Conservation (phyloP, 352 stramenopile species). For the Globisporangium viniferum region DNA sequence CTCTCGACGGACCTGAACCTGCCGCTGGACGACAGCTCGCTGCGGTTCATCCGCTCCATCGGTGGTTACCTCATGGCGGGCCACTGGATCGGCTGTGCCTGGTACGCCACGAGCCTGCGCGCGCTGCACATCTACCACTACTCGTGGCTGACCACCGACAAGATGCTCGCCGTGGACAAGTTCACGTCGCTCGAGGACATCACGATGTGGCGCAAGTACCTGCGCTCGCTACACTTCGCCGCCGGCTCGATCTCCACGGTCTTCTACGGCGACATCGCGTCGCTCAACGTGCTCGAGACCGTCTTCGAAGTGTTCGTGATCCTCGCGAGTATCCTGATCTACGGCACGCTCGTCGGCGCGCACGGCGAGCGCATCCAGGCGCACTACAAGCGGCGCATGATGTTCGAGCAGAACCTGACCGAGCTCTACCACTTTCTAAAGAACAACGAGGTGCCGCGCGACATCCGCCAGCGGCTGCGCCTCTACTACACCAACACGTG, state of each 20-base stretch:
- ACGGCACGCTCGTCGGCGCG: slow-evolving; percentile 59
- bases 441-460: slow-evolving; percentile 51
- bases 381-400: slow-evolving; percentile 63
- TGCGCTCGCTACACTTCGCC: slow-evolving; percentile 58
- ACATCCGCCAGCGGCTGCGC: slow-evolving; percentile 45
- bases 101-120: slow-evolving; percentile 48
- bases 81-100: slow-evolving; percentile 73
- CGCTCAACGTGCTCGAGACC: slow-evolving; percentile 56
- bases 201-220: slow-evolving; percentile 41
- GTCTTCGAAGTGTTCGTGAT: slow-evolving; percentile 57
- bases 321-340: slow-evolving; percentile 66
- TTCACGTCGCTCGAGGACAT: slow-evolving; percentile 42
- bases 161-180: slow-evolving; percentile 49
- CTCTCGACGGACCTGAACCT: slow-evolving; percentile 50
- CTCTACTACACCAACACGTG: slow-evolving; percentile 72
- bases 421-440: slow-evolving; percentile 61
- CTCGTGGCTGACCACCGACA: slow-evolving; percentile 53
- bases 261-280: slow-evolving; percentile 69
- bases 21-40: slow-evolving; percentile 38
- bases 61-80: slow-evolving; percentile 46
- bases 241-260: slow-evolving; percentile 65
- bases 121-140: slow-evolving; percentile 42
- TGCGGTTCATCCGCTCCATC: slow-evolving; percentile 54
- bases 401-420: slow-evolving; percentile 67
- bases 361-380: slow-evolving; percentile 59